Conservation (phyloP, 768 basidiomycete species). For the Amanita pseudoporphyria region DNA sequence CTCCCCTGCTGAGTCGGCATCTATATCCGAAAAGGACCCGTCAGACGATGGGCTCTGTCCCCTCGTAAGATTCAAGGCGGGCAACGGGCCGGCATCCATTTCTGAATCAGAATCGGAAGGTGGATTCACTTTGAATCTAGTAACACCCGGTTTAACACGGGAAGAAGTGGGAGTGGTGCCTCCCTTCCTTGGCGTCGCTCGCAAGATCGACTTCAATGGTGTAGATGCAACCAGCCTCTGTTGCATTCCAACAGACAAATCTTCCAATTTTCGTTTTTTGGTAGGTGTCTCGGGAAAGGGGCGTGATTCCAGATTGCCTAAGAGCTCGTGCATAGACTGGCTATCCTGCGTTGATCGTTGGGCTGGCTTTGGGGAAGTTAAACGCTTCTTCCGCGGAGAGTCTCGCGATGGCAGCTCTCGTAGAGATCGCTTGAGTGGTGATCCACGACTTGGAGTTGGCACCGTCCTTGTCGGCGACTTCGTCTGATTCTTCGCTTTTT, state of each 20-base stretch:
- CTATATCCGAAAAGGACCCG: not conserved
- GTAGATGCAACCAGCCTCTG: constrained; percentile 1
- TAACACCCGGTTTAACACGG: constrained; percentile 1
- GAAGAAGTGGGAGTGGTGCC: constrained; percentile 2
- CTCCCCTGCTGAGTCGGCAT: constrained; percentile 1
- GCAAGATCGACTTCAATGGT: constrained; percentile 10
- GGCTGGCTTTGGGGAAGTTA: not conserved
- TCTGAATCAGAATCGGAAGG: constrained; percentile 2
- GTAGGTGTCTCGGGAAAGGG: constrained; percentile 10
- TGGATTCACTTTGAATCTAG: not conserved
- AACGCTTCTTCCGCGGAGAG: constrained; percentile 7
- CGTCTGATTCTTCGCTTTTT: constrained; percentile 4
- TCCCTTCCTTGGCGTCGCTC: constrained; percentile 9
- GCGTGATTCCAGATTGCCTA: not conserved
- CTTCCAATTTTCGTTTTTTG: constrained; percentile 12
- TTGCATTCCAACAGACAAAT: not conserved
- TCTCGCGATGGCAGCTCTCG: constrained; percentile 11
- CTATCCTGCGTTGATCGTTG: not conserved
- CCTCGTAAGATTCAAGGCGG: not conserved
- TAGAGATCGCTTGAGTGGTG: constrained; percentile 8
- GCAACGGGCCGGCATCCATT: not conserved
- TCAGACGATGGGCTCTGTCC: not conserved
- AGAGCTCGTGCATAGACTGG: not conserved
- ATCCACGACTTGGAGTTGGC: constrained; percentile 6
- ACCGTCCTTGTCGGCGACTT: not conserved